These are phyloP conservation scores for Laburnicola sp. DNA, from an alignment of 2,329 filamentous ascomycete species.

Conservation along the genomic window DNA sequence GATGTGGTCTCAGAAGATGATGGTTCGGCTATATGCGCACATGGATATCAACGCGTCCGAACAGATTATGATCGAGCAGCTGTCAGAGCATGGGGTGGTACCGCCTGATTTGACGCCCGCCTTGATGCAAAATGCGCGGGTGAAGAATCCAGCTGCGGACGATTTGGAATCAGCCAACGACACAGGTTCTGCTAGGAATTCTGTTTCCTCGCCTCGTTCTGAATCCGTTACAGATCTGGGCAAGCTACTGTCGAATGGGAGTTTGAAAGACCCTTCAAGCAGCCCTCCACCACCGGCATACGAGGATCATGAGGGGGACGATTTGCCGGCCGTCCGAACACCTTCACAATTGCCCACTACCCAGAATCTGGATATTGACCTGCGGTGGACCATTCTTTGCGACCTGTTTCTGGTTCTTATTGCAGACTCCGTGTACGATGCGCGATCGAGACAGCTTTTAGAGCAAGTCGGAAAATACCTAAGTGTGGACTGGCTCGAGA, in stretches of 20 bases:
- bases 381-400: constrained; percentile 95
- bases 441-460: constrained; percentile 80
- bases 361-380: constrained; percentile 88
- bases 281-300: constrained; percentile 61
- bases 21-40: constrained; percentile 89
- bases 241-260: constrained; percentile 37
- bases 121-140: constrained; percentile 87
- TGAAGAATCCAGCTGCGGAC: constrained; percentile 86
- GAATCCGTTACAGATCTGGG: constrained; percentile 23
- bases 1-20: constrained; percentile 99
- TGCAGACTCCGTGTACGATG: constrained; percentile 90
- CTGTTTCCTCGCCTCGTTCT: constrained; percentile 38
- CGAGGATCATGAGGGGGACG: constrained; percentile 65
- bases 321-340: constrained; percentile 76
- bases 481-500: constrained; percentile 85
- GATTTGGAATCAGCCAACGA: constrained; percentile 7
- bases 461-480: constrained; percentile 81
- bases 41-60: constrained; percentile 94
- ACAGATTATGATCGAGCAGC: constrained; percentile 98
- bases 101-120: constrained; percentile 81
- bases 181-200: constrained; percentile 37
- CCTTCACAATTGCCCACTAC: constrained; percentile 81
- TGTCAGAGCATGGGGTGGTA: constrained; percentile 87
- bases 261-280: constrained; percentile 39
- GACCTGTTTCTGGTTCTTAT: constrained; percentile 95